phyloP scores from a whole-genome alignment of 805 yeast species.

The Suhomyces pyralidae region DNA sequence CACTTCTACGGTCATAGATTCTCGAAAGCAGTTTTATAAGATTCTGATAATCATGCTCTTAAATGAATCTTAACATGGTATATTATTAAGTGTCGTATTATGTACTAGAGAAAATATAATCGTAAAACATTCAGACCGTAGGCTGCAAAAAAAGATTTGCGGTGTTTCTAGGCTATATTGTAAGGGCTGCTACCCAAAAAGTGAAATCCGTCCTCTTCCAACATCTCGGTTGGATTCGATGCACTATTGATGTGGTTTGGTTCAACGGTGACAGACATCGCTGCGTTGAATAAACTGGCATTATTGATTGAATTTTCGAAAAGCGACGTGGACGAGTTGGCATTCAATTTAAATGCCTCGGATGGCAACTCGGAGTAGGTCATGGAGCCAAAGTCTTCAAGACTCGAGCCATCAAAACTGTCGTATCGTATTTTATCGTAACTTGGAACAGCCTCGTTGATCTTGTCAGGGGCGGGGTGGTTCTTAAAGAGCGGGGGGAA shows the following conservation, averaged over 20 bases:
- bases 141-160: background rate
- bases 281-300: background rate
- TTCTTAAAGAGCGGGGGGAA: background rate
- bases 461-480: background rate
- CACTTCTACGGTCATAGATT: background rate
- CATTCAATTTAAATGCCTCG: background rate
- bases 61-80: too few species aligned
- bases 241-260: background rate
- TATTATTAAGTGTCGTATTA: background rate
- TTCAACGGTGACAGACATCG: background rate
- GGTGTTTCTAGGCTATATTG: background rate
- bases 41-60: too few species aligned
- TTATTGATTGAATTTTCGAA: background rate
- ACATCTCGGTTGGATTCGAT: background rate
- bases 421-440: background rate
- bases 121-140: background rate
- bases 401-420: background rate
- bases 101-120: background rate
- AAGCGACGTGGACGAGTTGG: background rate
- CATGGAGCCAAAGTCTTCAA: slow-evolving; percentile 1
- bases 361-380: slow-evolving; percentile 2
- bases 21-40: too few species aligned
- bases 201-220: slow-evolving; percentile 1
- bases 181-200: background rate
- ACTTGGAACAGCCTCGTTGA: background rate